These are phyloP conservation scores for Pelargonium citronellum DNA, from an alignment of 441 rosid genomes.

Conservation along the genomic window DNA sequence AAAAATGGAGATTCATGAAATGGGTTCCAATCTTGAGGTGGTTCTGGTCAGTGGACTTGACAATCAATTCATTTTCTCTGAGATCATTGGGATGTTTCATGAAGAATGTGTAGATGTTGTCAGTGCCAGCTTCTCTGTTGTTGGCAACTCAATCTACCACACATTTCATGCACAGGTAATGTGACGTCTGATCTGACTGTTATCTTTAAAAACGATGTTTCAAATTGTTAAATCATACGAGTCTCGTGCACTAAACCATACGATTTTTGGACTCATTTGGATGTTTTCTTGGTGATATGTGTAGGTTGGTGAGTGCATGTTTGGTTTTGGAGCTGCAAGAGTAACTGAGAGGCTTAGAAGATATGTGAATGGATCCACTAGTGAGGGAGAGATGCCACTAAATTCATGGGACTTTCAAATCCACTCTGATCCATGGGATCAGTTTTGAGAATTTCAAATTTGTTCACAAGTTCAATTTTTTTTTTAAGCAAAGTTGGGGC, in stretches of 20 bases:
- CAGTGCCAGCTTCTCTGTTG: conserved; percentile 15
- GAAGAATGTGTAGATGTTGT: conserved; percentile 22
- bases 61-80: conserved; percentile 8
- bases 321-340: conserved; percentile 4
- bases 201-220: neutral
- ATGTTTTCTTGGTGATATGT: neutral
- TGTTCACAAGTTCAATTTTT: neutral
- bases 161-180: conserved; percentile 17
- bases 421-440: neutral
- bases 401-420: conserved; percentile 4
- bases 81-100: conserved; percentile 11
- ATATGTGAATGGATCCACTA: neutral
- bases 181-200: neutral
- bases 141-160: conserved; percentile 9
- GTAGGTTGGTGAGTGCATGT: conserved; percentile 2
- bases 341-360: neutral
- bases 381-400: neutral
- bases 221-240: neutral
- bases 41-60: conserved; percentile 1
- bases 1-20: neutral
- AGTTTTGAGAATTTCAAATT: neutral
- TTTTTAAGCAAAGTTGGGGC: neutral
- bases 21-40: conserved; percentile 13
- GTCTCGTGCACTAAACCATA: too few relatives aligned
- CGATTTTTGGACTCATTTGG: neutral